Conservation (phyloP, 495 filamentous ascomycete genomes). For the Tirmania nivea region DNA sequence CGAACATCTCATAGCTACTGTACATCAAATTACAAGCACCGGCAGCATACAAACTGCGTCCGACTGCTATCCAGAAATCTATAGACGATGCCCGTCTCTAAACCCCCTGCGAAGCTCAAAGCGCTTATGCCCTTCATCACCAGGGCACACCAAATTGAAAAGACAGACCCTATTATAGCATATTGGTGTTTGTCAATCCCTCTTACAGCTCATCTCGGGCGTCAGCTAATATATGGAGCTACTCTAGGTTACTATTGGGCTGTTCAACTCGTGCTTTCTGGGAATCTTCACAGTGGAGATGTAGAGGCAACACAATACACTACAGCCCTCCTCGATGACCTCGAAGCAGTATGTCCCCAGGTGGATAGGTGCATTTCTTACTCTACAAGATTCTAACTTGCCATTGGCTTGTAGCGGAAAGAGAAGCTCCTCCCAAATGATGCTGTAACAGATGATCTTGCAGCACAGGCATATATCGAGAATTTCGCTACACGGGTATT, state of each 20-base stretch:
- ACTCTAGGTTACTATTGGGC: conserved; percentile 69
- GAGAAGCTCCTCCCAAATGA: conserved; percentile 32
- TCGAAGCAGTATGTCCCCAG: conserved; percentile 30
- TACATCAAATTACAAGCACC: no score
- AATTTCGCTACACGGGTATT: conserved; percentile 84
- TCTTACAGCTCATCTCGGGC: background rate
- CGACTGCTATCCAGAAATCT: no score
- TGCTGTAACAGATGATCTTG: conserved; percentile 57
- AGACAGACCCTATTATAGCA: conserved; percentile 59
- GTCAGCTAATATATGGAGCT: background rate
- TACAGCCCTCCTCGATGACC: conserved; percentile 66
- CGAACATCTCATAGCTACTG: no score
- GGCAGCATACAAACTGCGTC: no score
- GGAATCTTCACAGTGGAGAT: conserved; percentile 51
- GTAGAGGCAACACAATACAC: conserved; percentile 60
- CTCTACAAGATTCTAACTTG: background rate
- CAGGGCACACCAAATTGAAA: conserved; percentile 67
- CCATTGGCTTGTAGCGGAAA: conserved; percentile 10
- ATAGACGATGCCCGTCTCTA: conserved; percentile 22
- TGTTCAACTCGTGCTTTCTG: conserved; percentile 70
- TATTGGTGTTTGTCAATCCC: conserved; percentile 64
- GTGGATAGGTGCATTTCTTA: conserved; percentile 28
- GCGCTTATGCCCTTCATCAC: conserved; percentile 54
- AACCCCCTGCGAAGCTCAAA: conserved; percentile 52
- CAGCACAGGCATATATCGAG: conserved; percentile 76